Percentiles rank a stretch among this genome's conserved stretches.
phyloP scores from a whole-genome alignment of 805 yeast species.

The Sugiyamaella chiloensis region DNA sequence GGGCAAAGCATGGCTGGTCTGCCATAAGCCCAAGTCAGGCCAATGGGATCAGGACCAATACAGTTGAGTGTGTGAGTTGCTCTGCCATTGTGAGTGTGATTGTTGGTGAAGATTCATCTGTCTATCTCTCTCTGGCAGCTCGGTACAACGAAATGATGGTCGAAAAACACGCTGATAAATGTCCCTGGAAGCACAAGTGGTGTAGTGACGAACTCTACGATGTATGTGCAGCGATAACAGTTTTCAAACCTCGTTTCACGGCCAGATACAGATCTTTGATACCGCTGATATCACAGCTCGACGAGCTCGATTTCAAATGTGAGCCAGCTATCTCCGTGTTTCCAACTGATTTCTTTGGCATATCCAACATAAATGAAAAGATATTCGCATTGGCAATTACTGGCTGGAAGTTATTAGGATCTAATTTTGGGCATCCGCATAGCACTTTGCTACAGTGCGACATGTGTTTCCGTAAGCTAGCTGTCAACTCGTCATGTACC shows the following conservation, averaged over 20 bases:
- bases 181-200: constrained; percentile 10
- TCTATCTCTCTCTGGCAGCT: neutral
- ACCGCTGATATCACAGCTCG: neutral
- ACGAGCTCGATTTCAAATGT: neutral
- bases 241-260: constrained; percentile 6
- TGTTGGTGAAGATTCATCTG: constrained; percentile 2
- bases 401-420: constrained; percentile 6
- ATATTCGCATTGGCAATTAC: constrained; percentile 1
- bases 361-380: neutral
- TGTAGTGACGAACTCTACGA: constrained; percentile 6
- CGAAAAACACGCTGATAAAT: constrained; percentile 1
- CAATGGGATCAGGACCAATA: neutral
- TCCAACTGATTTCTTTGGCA: neutral
- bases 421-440: neutral
- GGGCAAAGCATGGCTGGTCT: constrained; percentile 18
- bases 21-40: neutral
- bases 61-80: constrained; percentile 10
- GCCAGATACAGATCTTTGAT: constrained; percentile 1
- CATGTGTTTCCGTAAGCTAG: constrained; percentile 11
- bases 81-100: constrained; percentile 7
- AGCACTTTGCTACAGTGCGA: constrained; percentile 5
- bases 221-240: constrained; percentile 1
- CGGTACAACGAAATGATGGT: constrained; percentile 5
- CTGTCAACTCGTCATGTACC: neutral
- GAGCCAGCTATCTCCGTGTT: neutral